phyloP scores from a whole-genome alignment of 306 rosid genomes.

The Carpinus viminea region DNA sequence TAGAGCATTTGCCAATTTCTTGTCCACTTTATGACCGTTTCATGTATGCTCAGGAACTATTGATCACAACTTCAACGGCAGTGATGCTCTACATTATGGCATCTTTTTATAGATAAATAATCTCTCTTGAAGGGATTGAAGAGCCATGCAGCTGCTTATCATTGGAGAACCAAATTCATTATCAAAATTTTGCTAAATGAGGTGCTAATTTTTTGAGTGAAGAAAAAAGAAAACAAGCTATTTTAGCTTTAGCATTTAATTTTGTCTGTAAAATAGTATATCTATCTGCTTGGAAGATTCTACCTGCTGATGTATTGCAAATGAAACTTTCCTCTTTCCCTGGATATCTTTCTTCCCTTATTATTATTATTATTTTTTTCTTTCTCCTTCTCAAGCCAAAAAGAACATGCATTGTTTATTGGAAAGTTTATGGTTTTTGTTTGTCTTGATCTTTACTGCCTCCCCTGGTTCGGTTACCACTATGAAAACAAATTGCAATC shows the following conservation, averaged over 20 bases:
- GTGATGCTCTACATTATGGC: constrained; percentile 70
- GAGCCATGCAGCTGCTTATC: constrained; percentile 26
- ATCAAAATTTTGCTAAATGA: constrained; percentile 11
- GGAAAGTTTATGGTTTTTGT: no score
- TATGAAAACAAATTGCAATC: no score
- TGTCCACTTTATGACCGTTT: not conserved
- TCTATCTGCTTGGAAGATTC: not conserved
- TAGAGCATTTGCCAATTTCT: not conserved
- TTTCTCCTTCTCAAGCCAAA: no score
- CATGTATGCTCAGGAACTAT: constrained; percentile 65
- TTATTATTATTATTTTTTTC: no score
- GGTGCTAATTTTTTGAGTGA: not conserved
- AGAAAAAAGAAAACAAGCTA: not conserved
- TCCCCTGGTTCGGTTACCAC: no score
- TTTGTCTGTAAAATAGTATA: constrained; percentile 10
- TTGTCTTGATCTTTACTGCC: no score
- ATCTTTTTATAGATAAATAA: constrained; percentile 71
- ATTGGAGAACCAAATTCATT: not conserved
- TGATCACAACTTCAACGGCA: constrained; percentile 73
- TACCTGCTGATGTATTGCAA: not conserved
- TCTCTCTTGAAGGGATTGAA: constrained; percentile 22
- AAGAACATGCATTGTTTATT: no score
- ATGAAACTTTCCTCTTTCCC: no score
- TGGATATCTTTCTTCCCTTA: no score
- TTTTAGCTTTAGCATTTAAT: not conserved